Evolutionary conservation across 2,329 filamentous ascomycete species (phyloP).

Genomic region (Aspergillus tanneri): DNA sequence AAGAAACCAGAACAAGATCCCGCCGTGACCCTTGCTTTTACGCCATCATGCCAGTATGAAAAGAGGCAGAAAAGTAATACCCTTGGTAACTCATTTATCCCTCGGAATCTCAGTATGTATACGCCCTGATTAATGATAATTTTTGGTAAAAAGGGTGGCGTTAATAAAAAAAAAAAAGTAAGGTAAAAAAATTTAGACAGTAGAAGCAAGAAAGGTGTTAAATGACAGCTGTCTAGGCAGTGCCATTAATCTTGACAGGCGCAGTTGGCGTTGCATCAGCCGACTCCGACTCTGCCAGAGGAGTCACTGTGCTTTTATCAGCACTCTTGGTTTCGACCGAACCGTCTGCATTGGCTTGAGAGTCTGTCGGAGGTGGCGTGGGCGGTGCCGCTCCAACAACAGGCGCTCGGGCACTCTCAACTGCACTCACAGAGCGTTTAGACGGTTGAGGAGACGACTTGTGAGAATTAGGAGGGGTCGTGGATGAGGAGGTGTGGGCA

Average conservation of each 20-base stretch:
- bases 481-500: conserved; percentile 34
- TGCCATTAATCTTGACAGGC: conserved; percentile 28
- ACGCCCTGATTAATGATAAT: conserved; percentile 36
- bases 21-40: conserved; percentile 28
- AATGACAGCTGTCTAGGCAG: conserved; percentile 19
- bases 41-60: conserved; percentile 36
- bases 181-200: conserved; percentile 27
- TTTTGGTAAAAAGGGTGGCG: conserved; percentile 8
- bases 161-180: conserved; percentile 20
- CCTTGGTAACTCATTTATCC: conserved; percentile 33
- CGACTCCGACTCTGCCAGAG: conserved; percentile 33
- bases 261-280: conserved; percentile 26
- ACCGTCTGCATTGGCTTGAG: conserved; percentile 59
- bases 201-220: conserved; percentile 19
- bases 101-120: conserved; percentile 39
- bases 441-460: conserved; percentile 40
- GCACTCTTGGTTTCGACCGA: conserved; percentile 39
- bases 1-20: conserved; percentile 17
- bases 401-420: conserved; percentile 47
- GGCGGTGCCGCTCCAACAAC: conserved; percentile 59
- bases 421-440: conserved; percentile 32
- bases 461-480: conserved; percentile 41
- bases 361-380: conserved; percentile 66
- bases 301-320: conserved; percentile 35
- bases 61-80: conserved; percentile 20